A percentile compares a stretch with the other conserved stretches of the same genome.
These are phyloP conservation scores for Asterella californica DNA, from an alignment of 225 moss, liverwort and hornwort species.

Conservation along the genomic window DNA sequence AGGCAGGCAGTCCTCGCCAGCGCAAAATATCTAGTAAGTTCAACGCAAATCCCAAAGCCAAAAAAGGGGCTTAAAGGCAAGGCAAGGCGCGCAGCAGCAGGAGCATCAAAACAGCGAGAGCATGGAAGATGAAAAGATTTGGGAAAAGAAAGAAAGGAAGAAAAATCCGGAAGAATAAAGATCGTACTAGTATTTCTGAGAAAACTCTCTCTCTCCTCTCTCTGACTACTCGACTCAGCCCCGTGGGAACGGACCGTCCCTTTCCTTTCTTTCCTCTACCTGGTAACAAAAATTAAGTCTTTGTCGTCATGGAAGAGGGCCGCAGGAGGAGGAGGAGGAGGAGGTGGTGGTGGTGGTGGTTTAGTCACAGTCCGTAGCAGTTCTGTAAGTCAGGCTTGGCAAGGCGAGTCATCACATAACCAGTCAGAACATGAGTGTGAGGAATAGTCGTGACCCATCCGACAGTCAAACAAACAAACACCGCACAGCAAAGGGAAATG, in stretches of 20 bases:
- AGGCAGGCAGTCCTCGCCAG: not conserved
- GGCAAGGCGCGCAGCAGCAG: not conserved
- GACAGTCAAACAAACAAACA: slow-evolving; percentile 4
- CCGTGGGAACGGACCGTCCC: not conserved
- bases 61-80: slow-evolving; percentile 14
- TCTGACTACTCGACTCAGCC: not conserved
- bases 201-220: not conserved
- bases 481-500: not conserved
- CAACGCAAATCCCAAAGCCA: not conserved
- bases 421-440: slow-evolving; percentile 10
- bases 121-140: not conserved
- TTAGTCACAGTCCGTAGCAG: not conserved
- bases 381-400: not conserved
- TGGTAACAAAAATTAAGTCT: slow-evolving; percentile 4
- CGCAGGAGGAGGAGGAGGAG: slow-evolving; percentile 14
- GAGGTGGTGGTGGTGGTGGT: no score
- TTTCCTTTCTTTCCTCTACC: not conserved
- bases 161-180: not conserved
- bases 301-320: slow-evolving; percentile 8
- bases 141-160: not conserved
- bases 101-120: no score
- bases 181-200: not conserved
- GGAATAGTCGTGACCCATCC: slow-evolving; percentile 7
- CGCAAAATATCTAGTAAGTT: slow-evolving; percentile 15
- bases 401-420: not conserved